These are phyloP conservation scores for Scopulariopsis brevicaulis DNA, from an alignment of 2,329 filamentous ascomycete species.

Conservation along the genomic window DNA sequence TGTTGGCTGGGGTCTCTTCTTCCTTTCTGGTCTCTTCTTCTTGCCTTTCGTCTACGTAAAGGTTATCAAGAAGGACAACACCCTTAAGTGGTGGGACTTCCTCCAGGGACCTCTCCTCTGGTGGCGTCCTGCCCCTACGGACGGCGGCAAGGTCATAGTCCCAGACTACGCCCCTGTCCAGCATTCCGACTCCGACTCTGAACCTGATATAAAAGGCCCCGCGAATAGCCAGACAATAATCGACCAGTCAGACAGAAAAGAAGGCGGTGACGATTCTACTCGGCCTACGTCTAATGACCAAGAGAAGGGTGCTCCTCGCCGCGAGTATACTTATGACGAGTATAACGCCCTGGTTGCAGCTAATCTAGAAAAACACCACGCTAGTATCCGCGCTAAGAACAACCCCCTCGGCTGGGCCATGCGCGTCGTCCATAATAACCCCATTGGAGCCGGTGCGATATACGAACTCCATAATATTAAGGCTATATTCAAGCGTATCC, in stretches of 20 bases:
- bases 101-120: slow-evolving; percentile 53
- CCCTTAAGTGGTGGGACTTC: slow-evolving; percentile 51
- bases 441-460: slow-evolving; percentile 58
- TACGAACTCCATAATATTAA: slow-evolving; percentile 66
- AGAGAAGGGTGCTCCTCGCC: slow-evolving; percentile 29
- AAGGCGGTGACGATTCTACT: slow-evolving; percentile 32
- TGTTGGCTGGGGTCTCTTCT: slow-evolving; percentile 44
- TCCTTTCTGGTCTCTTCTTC: slow-evolving; percentile 58
- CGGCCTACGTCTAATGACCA: slow-evolving; percentile 20
- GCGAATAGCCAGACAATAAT: slow-evolving; percentile 23
- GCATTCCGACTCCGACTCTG: slow-evolving; percentile 16
- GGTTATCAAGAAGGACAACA: slow-evolving; percentile 57
- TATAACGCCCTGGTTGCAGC: slow-evolving; percentile 53
- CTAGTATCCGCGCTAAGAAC: slow-evolving; percentile 46
- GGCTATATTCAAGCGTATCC: slow-evolving; percentile 51
- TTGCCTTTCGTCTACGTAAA: slow-evolving; percentile 57
- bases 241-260: slow-evolving; percentile 13
- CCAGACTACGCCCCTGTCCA: slow-evolving; percentile 73
- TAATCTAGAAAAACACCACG: slow-evolving; percentile 46
- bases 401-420: slow-evolving; percentile 77
- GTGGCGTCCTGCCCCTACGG: slow-evolving; percentile 41
- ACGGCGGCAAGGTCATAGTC: slow-evolving; percentile 38
- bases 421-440: slow-evolving; percentile 64
- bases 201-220: slow-evolving; percentile 7
- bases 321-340: slow-evolving; percentile 34